phyloP scores from a whole-genome alignment of 2,329 filamentous ascomycete species.

The Bipolaris cookei region DNA sequence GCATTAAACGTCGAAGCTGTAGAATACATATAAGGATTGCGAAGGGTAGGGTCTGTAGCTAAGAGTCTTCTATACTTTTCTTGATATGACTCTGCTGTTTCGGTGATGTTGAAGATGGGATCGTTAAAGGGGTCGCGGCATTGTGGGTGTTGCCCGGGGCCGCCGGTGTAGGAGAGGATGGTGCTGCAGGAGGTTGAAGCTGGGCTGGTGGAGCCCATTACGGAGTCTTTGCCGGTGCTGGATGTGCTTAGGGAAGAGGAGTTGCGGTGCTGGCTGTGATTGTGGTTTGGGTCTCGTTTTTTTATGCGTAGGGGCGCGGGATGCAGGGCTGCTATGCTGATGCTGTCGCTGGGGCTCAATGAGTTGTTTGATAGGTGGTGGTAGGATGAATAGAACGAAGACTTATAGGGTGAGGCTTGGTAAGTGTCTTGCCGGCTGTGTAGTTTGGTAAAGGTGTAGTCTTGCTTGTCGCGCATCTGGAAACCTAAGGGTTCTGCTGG shows the following conservation, averaged over 20 bases:
- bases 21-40: not conserved
- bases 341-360: conserved; percentile 6
- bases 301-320: not conserved
- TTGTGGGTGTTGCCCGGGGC: not conserved
- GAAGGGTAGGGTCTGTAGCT: no score
- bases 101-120: conserved; percentile 8
- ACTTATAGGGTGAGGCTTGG: not conserved
- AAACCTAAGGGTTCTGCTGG: conserved; percentile 12
- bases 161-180: conserved; percentile 12
- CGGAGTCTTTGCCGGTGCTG: not conserved
- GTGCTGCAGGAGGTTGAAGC: not conserved
- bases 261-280: not conserved
- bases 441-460: not conserved
- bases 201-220: not conserved
- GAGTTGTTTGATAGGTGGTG: not conserved
- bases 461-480: not conserved
- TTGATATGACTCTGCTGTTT: conserved; percentile 1
- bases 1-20: no score
- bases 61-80: conserved; percentile 11
- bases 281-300: not conserved
- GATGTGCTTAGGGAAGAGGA: not conserved
- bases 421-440: not conserved
- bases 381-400: not conserved
- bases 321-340: not conserved
- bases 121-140: conserved; percentile 13